Evolutionary conservation across 208 protist species (phyloP).

Genomic region (Acanthamoeba rhysodes): DNA sequence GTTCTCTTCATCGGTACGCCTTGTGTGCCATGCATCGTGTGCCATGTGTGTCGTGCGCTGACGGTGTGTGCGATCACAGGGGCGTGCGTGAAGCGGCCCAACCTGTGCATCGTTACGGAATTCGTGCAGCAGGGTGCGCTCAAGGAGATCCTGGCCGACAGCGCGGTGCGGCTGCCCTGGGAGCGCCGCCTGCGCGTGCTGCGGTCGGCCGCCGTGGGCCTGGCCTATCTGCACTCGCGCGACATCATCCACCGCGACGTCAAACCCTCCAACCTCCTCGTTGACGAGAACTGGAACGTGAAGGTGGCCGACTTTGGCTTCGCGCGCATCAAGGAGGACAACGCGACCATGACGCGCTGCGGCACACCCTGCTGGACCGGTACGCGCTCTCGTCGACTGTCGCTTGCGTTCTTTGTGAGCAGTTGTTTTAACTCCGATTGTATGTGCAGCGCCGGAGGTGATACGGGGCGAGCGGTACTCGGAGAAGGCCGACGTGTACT

Average conservation of each 20-base stretch:
- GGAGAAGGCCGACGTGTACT: slow-evolving; percentile 1
- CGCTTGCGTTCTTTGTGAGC: neutral
- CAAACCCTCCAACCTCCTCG: too few relatives aligned
- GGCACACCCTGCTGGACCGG: slow-evolving; percentile 58
- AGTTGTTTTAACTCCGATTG: neutral
- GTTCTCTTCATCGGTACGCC: slow-evolving; percentile 35
- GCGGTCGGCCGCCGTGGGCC: slow-evolving; percentile 13
- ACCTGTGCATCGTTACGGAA: slow-evolving; percentile 86
- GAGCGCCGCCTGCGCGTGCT: slow-evolving; percentile 5
- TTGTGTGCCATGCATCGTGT: too few relatives aligned
- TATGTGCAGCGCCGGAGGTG: slow-evolving; percentile 54
- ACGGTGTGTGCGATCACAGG: neutral
- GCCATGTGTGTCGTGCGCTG: neutral
- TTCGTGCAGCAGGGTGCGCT: slow-evolving; percentile 83
- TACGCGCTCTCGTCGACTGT: neutral
- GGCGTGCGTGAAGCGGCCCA: slow-evolving; percentile 78
- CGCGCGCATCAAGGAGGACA: too few relatives aligned
- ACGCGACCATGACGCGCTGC: neutral
- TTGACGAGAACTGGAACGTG: too few relatives aligned
- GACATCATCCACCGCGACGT: slow-evolving; percentile 47
- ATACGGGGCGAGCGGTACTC: slow-evolving; percentile 17
- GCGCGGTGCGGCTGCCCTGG: neutral
- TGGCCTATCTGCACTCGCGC: slow-evolving; percentile 59
- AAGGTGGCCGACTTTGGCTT: too few relatives aligned
- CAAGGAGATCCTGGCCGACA: slow-evolving; percentile 79